Evolutionary conservation across 2,329 filamentous ascomycete species (phyloP).

Genomic region (Fusarium nelsonii): DNA sequence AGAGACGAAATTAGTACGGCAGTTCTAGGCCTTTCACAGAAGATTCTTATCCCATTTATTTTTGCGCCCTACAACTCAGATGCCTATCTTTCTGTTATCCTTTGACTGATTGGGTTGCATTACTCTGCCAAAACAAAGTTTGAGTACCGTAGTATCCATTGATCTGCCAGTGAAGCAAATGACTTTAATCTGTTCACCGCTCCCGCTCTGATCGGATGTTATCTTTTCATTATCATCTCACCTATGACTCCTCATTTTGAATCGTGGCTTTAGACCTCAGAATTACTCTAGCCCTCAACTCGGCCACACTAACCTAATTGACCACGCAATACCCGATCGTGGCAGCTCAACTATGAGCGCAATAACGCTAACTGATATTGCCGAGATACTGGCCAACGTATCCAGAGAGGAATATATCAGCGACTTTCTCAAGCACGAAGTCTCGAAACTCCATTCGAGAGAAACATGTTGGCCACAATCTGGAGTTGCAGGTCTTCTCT

Average conservation of each 20-base stretch:
- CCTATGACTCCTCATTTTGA: background rate
- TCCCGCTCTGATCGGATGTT: too few relatives aligned
- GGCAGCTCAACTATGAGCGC: background rate
- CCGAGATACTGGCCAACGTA: background rate
- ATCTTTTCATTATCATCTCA: background rate
- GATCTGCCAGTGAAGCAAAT: background rate
- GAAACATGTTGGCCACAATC: slow-evolving; percentile 22
- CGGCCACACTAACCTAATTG: background rate
- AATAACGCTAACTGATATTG: background rate
- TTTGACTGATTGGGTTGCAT: background rate
- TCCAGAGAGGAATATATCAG: background rate
- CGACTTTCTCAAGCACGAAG: slow-evolving; percentile 15
- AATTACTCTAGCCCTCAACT: background rate
- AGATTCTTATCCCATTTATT: too few relatives aligned
- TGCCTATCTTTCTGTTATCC: too few relatives aligned
- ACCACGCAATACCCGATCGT: background rate
- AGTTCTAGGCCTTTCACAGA: too few relatives aligned
- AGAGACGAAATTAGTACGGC: too few relatives aligned
- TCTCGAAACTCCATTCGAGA: background rate
- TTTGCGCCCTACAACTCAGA: too few relatives aligned
- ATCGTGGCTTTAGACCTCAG: too few relatives aligned
- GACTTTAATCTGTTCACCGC: background rate
- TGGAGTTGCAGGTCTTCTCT: slow-evolving; percentile 4
- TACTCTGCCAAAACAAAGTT: background rate
- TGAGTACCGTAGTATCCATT: background rate